Evolutionary conservation across 2,329 filamentous ascomycete genomes (phyloP).

Genomic region (Epichloe hybrida): DNA sequence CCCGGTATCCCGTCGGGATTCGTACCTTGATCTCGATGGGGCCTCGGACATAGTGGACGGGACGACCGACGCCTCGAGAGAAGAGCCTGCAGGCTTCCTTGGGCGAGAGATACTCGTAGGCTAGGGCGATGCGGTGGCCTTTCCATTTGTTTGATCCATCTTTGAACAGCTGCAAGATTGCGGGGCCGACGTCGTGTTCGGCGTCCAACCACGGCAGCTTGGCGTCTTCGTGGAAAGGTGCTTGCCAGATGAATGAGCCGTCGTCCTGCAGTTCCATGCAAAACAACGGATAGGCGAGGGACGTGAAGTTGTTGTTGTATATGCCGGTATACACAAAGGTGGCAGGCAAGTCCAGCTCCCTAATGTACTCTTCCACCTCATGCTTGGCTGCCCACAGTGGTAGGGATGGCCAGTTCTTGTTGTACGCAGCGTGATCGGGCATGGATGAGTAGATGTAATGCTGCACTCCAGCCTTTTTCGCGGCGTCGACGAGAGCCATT

Average conservation of each 20-base stretch:
- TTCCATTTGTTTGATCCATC: constrained; percentile 81
- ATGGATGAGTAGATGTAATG: constrained; percentile 96
- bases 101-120: constrained; percentile 81
- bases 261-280: constrained; percentile 82
- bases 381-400: constrained; percentile 91
- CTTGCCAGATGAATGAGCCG: constrained; percentile 82
- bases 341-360: constrained; percentile 66
- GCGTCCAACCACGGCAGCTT: constrained; percentile 92
- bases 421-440: constrained; percentile 81
- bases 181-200: constrained; percentile 89
- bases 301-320: constrained; percentile 99
- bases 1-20: constrained; percentile 76
- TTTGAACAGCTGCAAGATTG: constrained; percentile 88
- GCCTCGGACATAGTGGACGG: constrained; percentile 63
- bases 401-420: constrained; percentile 62
- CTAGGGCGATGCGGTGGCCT: constrained; percentile 64
- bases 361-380: constrained; percentile 81
- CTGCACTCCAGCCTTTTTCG: constrained; percentile 68
- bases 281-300: constrained; percentile 80
- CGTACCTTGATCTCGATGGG: constrained; percentile 75
- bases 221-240: constrained; percentile 80
- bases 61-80: constrained; percentile 60
- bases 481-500: constrained; percentile 75
- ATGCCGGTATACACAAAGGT: constrained; percentile 96
- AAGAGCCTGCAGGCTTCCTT: constrained; percentile 72